phyloP scores from a whole-genome alignment of 345 rosid species.

The Melastoma malabathricum region DNA sequence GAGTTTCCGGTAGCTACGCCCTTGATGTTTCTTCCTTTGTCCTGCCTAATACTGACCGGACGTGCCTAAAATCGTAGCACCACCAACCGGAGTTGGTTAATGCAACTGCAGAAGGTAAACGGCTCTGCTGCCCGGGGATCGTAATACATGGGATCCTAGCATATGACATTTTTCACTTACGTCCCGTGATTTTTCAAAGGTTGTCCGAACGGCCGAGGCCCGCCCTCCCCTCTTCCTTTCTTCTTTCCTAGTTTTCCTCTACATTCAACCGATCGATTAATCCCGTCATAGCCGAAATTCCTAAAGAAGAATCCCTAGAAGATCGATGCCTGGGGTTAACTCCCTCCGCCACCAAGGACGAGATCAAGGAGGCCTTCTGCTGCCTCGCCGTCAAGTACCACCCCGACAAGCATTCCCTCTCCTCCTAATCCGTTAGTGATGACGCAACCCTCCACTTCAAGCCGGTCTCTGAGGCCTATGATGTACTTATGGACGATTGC shows the following conservation, averaged over 20 bases:
- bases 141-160: no score
- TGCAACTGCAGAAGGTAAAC: no score
- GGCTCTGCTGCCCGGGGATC: no score
- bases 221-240: no score
- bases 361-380: conserved; percentile 73
- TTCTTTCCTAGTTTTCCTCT: background rate
- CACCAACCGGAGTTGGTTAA: no score
- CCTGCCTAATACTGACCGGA: no score
- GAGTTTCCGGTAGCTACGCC: no score
- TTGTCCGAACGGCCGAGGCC: conserved; percentile 12
- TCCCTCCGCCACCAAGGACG: conserved; percentile 54
- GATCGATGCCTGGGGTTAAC: conserved; percentile 40
- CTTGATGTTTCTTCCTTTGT: no score
- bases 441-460: conserved; percentile 57
- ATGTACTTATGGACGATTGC: conserved; percentile 43
- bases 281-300: background rate
- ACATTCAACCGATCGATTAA: background rate
- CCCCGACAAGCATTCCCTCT: conserved; percentile 74
- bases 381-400: conserved; percentile 57
- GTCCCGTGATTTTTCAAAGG: no score
- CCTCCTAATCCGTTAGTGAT: conserved; percentile 36
- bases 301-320: background rate
- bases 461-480: conserved; percentile 78
- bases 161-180: no score
- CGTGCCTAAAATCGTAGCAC: no score